Evolutionary conservation across 1,284 basidiomycete species (phyloP).

Genomic region (Apiotrichum siamense): DNA sequence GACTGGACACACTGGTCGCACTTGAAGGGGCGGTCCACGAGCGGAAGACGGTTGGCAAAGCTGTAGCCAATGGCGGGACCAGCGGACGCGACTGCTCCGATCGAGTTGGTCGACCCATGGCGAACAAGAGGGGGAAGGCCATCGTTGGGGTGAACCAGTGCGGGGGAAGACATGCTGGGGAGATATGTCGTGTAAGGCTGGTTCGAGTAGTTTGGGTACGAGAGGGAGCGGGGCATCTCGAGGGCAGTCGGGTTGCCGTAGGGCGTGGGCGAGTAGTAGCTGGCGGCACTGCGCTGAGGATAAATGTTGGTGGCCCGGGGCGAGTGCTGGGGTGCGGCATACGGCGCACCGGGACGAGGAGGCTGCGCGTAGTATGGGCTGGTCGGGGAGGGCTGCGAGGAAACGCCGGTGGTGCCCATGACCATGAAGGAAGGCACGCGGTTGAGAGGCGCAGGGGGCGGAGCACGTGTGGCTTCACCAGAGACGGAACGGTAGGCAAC

Average conservation of each 20-base stretch:
- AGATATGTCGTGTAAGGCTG: conserved; percentile 21
- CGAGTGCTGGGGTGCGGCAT: conserved; percentile 11
- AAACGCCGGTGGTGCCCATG: conserved; percentile 2
- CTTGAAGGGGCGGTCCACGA: conserved; percentile 46
- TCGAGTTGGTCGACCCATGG: conserved; percentile 28
- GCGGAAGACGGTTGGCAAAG: conserved; percentile 31
- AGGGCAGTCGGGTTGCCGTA: conserved; percentile 21
- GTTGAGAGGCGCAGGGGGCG: conserved; percentile 19
- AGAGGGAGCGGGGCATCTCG: conserved; percentile 43
- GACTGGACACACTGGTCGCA: conserved; percentile 48
- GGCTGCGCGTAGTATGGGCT: conserved; percentile 18
- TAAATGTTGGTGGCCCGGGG: conserved; percentile 11
- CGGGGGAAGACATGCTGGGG: conserved; percentile 15
- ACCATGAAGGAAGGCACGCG: conserved; percentile 11
- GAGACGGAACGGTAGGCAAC: conserved; percentile 38
- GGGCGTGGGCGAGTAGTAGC: conserved; percentile 18
- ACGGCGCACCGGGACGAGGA: conserved; percentile 12
- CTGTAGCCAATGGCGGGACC: conserved; percentile 24
- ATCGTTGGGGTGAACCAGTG: conserved; percentile 12
- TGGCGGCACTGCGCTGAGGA: conserved; percentile 5
- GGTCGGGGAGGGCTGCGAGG: conserved; percentile 11
- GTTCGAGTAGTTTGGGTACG: conserved; percentile 32
- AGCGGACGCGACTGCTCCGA: conserved; percentile 14
- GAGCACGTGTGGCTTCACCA: conserved; percentile 24
- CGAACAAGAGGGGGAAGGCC: conserved; percentile 23